Percentiles rank a stretch among this genome's conserved stretches.
Evolutionary conservation across 2,329 filamentous ascomycete genomes (phyloP).

Genomic region (Neofusicoccum cordaticola): DNA sequence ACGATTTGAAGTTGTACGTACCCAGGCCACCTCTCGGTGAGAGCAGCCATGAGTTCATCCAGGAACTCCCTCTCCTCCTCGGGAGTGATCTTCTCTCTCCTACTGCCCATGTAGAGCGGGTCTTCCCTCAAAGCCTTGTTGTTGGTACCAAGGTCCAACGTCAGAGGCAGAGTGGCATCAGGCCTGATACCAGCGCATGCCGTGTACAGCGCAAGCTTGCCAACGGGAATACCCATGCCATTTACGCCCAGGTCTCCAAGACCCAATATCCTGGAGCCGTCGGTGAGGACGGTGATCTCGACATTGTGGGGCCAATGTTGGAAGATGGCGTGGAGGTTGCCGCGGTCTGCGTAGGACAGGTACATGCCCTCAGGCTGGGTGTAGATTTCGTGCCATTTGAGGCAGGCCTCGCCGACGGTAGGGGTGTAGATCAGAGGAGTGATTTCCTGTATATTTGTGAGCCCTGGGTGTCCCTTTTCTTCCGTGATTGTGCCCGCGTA

Average conservation of each 20-base stretch:
- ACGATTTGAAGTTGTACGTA: constrained; percentile 36
- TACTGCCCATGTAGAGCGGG: constrained; percentile 86
- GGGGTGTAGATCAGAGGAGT: constrained; percentile 86
- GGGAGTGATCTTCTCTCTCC: constrained; percentile 73
- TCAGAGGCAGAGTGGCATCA: constrained; percentile 61
- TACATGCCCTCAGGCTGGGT: constrained; percentile 93
- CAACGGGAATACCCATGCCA: constrained; percentile 96
- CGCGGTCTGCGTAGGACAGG: constrained; percentile 91
- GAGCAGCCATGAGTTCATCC: constrained; percentile 94
- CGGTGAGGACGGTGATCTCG: constrained; percentile 94
- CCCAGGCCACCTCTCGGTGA: constrained; percentile 72
- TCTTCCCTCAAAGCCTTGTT: constrained; percentile 68
- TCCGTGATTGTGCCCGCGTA: constrained; percentile 23
- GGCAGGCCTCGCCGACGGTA: constrained; percentile 91
- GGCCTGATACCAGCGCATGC: constrained; percentile 93
- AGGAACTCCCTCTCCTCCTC: constrained; percentile 86
- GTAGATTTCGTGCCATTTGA: constrained; percentile 94
- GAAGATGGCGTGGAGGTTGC: constrained; percentile 83
- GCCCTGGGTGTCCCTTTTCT: constrained; percentile 6
- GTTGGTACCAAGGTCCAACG: constrained; percentile 61
- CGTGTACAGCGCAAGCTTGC: constrained; percentile 93
- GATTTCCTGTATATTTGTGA: constrained; percentile 58
- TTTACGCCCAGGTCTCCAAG: constrained; percentile 95
- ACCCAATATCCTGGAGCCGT: constrained; percentile 88
- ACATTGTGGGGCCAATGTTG: constrained; percentile 92